These are phyloP conservation scores for Schoenoplectus tabernaemontani DNA, from an alignment of 202 grass and related monocot species.

Conservation along the genomic window DNA sequence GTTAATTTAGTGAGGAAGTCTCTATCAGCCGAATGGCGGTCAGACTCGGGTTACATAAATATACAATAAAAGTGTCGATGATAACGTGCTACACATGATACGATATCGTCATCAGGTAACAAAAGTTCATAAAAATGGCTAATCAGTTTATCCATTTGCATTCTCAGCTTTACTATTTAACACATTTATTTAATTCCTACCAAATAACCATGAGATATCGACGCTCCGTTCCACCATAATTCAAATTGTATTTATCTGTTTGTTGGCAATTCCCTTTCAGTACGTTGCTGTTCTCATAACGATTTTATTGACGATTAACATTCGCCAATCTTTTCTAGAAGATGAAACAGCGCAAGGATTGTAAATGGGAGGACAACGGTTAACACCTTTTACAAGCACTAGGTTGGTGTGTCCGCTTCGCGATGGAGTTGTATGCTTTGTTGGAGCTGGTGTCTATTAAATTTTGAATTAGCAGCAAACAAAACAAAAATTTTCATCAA, in stretches of 20 bases:
- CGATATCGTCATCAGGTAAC: not conserved
- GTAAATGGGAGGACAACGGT: not conserved
- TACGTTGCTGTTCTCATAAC: not conserved
- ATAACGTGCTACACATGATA: not conserved
- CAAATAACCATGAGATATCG: not conserved
- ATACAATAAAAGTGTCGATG: not conserved
- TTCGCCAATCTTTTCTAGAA: not conserved
- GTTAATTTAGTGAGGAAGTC: not conserved
- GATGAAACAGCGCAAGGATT: not conserved
- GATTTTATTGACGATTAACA: not conserved
- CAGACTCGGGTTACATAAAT: not conserved
- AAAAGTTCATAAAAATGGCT: not conserved
- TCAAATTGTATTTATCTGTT: not conserved
- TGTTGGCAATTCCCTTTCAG: not conserved
- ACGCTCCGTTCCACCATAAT: not conserved
- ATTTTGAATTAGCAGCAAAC: no score
- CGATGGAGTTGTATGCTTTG: no score
- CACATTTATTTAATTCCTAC: not conserved
- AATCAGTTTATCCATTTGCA: not conserved
- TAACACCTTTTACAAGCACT: not conserved
- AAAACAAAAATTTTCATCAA: no score
- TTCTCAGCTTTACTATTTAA: not conserved
- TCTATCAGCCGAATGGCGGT: not conserved
- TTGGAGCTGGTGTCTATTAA: no score
- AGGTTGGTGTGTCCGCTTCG: no score